Evolutionary conservation across 2,329 filamentous ascomycete species (phyloP).

Genomic region (Exophiala sp.): DNA sequence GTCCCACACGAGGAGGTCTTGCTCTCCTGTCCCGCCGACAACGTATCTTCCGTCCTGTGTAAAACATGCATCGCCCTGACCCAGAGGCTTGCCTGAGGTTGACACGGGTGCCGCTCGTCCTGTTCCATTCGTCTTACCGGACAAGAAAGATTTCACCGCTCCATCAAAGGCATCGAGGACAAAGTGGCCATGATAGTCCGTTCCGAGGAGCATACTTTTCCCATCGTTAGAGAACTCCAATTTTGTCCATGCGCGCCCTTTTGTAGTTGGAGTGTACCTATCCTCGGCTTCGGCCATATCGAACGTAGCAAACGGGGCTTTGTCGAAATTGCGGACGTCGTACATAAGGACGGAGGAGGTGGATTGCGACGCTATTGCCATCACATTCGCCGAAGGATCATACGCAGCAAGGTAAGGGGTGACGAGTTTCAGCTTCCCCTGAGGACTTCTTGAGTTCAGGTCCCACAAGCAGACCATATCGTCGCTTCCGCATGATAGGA

Average conservation of each 20-base stretch:
- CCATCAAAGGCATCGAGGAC: conserved; percentile 91
- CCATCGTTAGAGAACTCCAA: conserved; percentile 96
- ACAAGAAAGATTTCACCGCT: conserved; percentile 65
- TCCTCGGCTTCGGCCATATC: conserved; percentile 62
- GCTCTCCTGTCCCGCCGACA: conserved; percentile 65
- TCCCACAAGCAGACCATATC: conserved; percentile 92
- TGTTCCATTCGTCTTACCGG: conserved; percentile 43
- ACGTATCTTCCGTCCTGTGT: conserved; percentile 84
- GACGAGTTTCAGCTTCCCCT: conserved; percentile 73
- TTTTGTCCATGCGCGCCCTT: conserved; percentile 65
- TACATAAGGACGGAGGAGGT: conserved; percentile 80
- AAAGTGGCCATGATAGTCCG: conserved; percentile 78
- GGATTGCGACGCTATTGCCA: conserved; percentile 77
- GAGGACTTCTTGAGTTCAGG: conserved; percentile 69
- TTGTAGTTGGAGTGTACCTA: conserved; percentile 45
- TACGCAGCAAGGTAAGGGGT: conserved; percentile 79
- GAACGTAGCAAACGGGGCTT: conserved; percentile 79
- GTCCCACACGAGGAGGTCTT: conserved; percentile 84
- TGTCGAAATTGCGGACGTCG: conserved; percentile 89
- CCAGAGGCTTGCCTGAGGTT: conserved; percentile 48
- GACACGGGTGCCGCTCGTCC: conserved; percentile 48
- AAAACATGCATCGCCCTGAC: conserved; percentile 76
- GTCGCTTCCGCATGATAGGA: conserved; percentile 85
- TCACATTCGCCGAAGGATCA: conserved; percentile 86
- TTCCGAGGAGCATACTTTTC: conserved; percentile 76